phyloP scores from a whole-genome alignment of 257 asterid genomes.

The Catharanthus roseus region DNA sequence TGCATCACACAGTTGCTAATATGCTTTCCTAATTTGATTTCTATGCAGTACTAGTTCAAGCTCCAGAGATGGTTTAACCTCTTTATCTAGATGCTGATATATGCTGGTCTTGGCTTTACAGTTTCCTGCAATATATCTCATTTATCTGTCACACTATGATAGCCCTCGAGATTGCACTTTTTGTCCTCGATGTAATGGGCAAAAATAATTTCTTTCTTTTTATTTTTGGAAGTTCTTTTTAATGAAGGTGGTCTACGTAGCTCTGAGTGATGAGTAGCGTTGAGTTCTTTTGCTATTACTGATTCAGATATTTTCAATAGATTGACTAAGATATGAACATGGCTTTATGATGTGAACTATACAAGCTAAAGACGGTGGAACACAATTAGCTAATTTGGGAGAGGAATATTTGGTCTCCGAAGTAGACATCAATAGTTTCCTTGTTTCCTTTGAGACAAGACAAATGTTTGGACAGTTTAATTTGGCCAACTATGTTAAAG shows the following conservation, averaged over 20 bases:
- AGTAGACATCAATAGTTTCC: no score
- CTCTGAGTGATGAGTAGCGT: neutral
- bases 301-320: neutral
- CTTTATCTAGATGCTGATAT: neutral
- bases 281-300: neutral
- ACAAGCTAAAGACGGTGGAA: neutral
- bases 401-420: neutral
- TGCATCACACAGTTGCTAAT: neutral
- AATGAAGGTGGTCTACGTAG: no score
- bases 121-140: neutral
- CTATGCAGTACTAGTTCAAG: neutral
- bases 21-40: neutral
- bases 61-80: neutral
- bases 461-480: neutral
- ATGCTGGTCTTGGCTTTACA: neutral
- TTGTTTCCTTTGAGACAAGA: no score
- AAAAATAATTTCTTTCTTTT: neutral
- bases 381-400: neutral
- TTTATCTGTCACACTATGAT: neutral
- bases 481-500: neutral
- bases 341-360: neutral
- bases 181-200: neutral
- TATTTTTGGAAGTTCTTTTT: neutral
- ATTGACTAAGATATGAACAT: neutral
- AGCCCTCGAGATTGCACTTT: neutral